Conservation (phyloP, 768 basidiomycete genomes). For the Boletus edulis region DNA sequence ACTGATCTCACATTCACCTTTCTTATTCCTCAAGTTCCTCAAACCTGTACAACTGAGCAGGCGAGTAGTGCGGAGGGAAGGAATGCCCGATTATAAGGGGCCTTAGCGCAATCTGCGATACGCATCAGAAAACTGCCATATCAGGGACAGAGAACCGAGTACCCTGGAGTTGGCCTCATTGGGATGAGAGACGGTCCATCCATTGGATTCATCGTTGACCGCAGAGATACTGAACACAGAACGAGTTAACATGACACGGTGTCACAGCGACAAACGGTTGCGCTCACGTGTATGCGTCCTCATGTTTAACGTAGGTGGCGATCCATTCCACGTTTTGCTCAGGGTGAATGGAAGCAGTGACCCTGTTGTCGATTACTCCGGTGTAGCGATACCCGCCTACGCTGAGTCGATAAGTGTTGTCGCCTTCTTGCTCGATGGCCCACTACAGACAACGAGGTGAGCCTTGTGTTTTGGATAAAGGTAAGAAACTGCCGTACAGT, state of each 20-base stretch:
- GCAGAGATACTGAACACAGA: too few species aligned
- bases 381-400: neutral
- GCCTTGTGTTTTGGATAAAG: neutral
- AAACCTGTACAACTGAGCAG: neutral
- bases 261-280: neutral
- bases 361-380: neutral
- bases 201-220: too few species aligned
- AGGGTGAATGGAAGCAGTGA: neutral
- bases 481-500: neutral
- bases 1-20: too few species aligned
- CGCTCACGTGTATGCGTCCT: neutral
- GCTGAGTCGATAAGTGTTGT: neutral
- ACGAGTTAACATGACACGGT: too few species aligned
- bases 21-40: neutral
- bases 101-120: neutral
- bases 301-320: neutral
- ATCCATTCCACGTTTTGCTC: neutral
- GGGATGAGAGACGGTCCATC: neutral
- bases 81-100: fast-evolving
- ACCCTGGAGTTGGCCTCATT: too few species aligned
- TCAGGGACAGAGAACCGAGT: too few species aligned
- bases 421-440: neutral
- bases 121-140: neutral
- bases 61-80: neutral
- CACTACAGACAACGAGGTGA: neutral